Conservation (phyloP, 768 basidiomycete genomes). For the Pseudohyphozyma bogoriensis region DNA sequence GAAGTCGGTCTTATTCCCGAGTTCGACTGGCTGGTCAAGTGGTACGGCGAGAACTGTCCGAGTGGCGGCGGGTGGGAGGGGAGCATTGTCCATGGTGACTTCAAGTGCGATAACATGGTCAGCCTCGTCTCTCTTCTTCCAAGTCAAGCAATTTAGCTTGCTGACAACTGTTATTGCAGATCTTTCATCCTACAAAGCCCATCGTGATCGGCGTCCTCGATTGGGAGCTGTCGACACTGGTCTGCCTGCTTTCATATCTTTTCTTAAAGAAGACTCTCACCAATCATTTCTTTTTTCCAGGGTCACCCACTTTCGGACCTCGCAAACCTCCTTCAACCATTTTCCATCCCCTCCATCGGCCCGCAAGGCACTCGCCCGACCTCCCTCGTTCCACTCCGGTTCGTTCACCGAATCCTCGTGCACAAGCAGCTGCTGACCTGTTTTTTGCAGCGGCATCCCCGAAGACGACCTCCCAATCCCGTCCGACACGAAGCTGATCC, state of each 20-base stretch:
- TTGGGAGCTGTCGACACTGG: slow-evolving; percentile 94
- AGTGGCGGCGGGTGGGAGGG: slow-evolving; percentile 58
- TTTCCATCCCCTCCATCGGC: slow-evolving; percentile 42
- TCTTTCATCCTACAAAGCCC: slow-evolving; percentile 83
- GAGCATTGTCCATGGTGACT: slow-evolving; percentile 89
- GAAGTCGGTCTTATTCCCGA: slow-evolving; percentile 61
- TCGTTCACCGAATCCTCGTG: neutral
- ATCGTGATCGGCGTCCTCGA: slow-evolving; percentile 89
- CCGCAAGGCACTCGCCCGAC: neutral
- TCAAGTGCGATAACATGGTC: slow-evolving; percentile 92
- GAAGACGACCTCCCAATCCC: slow-evolving; percentile 21
- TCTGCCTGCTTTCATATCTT: slow-evolving; percentile 46
- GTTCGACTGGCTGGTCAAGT: slow-evolving; percentile 59
- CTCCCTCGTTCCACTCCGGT: slow-evolving; percentile 15
- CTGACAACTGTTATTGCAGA: slow-evolving; percentile 25
- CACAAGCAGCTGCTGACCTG: neutral
- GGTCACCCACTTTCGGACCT: slow-evolving; percentile 62
- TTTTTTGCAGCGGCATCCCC: slow-evolving; percentile 4
- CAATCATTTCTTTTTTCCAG: slow-evolving; percentile 30
- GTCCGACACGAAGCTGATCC: slow-evolving; percentile 14
- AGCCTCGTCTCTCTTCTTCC: neutral
- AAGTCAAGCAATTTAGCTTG: neutral
- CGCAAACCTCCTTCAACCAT: slow-evolving; percentile 78
- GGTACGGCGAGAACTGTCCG: slow-evolving; percentile 66
- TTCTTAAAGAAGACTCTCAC: neutral